A percentile compares a stretch with the other conserved stretches of the same genome.
These are phyloP conservation scores for Cytidiella melzeri DNA, from an alignment of 768 basidiomycete genomes.

Conservation along the genomic window DNA sequence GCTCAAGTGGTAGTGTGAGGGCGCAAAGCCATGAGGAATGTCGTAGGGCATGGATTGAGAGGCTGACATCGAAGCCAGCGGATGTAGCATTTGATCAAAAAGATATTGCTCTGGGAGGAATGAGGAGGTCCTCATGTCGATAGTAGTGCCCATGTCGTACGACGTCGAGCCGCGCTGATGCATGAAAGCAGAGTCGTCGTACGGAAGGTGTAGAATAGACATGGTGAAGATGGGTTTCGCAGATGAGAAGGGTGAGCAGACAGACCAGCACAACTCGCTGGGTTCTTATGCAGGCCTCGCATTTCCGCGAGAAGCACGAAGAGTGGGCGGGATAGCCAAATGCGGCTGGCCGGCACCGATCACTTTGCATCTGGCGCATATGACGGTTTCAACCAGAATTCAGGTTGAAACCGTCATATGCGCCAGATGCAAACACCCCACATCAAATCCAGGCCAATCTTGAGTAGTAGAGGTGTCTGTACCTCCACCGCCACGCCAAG, in stretches of 20 bases:
- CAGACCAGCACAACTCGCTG: slow-evolving; percentile 5
- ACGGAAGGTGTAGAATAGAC: slow-evolving; percentile 15
- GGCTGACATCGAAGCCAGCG: background rate
- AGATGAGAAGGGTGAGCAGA: slow-evolving; percentile 3
- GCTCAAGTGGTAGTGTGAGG: background rate
- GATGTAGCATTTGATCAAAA: background rate
- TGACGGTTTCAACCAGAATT: too few species aligned
- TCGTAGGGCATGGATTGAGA: background rate
- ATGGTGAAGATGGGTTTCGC: slow-evolving; percentile 10
- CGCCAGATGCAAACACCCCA: too few species aligned
- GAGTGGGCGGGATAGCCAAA: background rate
- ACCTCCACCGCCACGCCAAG: too few species aligned
- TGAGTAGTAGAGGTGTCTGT: too few species aligned
- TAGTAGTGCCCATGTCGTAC: slow-evolving; percentile 15
- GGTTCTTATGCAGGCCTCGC: background rate
- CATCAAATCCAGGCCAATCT: too few species aligned
- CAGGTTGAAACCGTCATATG: too few species aligned
- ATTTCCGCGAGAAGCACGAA: background rate
- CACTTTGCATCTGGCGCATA: too few species aligned
- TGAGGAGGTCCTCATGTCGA: slow-evolving; percentile 8
- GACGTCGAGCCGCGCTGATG: slow-evolving; percentile 5
- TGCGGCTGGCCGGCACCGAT: slow-evolving; percentile 6
- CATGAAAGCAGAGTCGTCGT: slow-evolving; percentile 15
- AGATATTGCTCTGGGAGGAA: background rate
- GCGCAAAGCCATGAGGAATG: background rate